A percentile compares a stretch with the other conserved stretches of the same genome.
phyloP scores from a whole-genome alignment of 2,329 filamentous ascomycete species.

The Lizonia empirigonia region DNA sequence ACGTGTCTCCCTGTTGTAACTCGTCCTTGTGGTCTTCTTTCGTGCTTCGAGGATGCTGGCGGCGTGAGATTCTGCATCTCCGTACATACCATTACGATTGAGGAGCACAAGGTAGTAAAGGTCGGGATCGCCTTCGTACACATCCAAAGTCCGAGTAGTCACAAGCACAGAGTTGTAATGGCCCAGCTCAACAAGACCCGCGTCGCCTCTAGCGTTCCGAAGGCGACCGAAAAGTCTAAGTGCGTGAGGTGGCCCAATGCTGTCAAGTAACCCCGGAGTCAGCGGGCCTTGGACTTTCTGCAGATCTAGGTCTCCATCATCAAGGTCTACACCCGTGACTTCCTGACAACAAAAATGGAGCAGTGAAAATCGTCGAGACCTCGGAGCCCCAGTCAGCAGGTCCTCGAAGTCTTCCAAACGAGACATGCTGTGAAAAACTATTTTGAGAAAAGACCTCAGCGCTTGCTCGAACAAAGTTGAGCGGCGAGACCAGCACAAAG shows the following conservation, averaged over 20 bases:
- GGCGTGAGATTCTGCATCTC: constrained; percentile 22
- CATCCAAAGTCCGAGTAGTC: neutral
- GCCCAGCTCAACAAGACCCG: constrained; percentile 15
- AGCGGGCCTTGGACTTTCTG: constrained; percentile 14
- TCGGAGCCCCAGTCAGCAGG: constrained; percentile 14
- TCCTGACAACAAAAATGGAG: constrained; percentile 25
- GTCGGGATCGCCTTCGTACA: constrained; percentile 20
- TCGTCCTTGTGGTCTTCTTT: constrained; percentile 28
- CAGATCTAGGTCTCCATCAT: constrained; percentile 24
- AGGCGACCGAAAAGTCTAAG: constrained; percentile 30
- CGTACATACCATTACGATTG: constrained; percentile 5
- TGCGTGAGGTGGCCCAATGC: constrained; percentile 21
- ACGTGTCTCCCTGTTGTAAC: constrained; percentile 36
- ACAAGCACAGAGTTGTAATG: constrained; percentile 9
- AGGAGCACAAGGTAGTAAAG: constrained; percentile 24
- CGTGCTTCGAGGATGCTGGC: constrained; percentile 18
- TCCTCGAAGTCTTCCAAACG: constrained; percentile 5
- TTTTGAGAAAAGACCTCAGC: constrained; percentile 14
- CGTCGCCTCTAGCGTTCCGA: constrained; percentile 25
- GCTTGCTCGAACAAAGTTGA: constrained; percentile 28
- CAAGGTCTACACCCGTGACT: constrained; percentile 22
- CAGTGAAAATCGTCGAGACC: constrained; percentile 24
- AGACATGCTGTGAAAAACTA: neutral
- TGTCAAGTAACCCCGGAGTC: constrained; percentile 8
- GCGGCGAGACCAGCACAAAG: constrained; percentile 31